Percentiles rank a stretch among this genome's conserved stretches.
Evolutionary conservation across 139 green algal genomes (phyloP).

Genomic region (Penium margaritaceum): DNA sequence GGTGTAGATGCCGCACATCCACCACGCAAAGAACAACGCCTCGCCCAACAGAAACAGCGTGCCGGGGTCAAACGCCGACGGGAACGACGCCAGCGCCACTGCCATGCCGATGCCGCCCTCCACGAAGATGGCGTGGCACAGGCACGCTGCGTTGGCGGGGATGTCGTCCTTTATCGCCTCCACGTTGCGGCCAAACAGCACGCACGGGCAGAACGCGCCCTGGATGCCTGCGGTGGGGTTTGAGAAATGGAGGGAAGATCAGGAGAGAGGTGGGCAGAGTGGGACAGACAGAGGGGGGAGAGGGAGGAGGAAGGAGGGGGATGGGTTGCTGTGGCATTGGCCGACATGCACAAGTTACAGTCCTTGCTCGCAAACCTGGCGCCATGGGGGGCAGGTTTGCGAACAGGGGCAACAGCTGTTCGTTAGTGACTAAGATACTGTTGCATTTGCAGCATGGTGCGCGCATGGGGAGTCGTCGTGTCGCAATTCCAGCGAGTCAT

Average conservation of each 20-base stretch:
- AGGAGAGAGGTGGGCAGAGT: too few relatives aligned
- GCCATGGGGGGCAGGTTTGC: too few relatives aligned
- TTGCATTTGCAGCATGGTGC: too few relatives aligned
- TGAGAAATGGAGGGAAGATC: neutral
- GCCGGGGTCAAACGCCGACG: conserved; percentile 6
- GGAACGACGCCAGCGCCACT: conserved; percentile 1
- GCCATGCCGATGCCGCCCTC: conserved; percentile 30
- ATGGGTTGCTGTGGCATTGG: too few relatives aligned
- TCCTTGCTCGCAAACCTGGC: too few relatives aligned
- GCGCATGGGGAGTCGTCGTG: too few relatives aligned
- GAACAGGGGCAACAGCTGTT: too few relatives aligned
- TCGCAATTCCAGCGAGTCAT: too few relatives aligned
- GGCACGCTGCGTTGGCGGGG: conserved; percentile 29
- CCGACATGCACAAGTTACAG: too few relatives aligned
- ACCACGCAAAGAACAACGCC: conserved; percentile 36
- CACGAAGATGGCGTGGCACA: conserved; percentile 31
- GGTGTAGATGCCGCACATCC: conserved; percentile 46
- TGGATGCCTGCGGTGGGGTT: neutral
- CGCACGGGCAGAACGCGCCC: conserved; percentile 38
- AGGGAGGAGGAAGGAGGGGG: too few relatives aligned
- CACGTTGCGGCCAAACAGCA: conserved; percentile 39
- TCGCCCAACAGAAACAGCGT: conserved; percentile 30
- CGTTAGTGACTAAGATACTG: too few relatives aligned
- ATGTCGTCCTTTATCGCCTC: conserved; percentile 36
- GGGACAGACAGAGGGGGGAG: too few relatives aligned